These are phyloP conservation scores for Musa balbisiana DNA, from an alignment of 202 grass and related monocot species.

Conservation along the genomic window DNA sequence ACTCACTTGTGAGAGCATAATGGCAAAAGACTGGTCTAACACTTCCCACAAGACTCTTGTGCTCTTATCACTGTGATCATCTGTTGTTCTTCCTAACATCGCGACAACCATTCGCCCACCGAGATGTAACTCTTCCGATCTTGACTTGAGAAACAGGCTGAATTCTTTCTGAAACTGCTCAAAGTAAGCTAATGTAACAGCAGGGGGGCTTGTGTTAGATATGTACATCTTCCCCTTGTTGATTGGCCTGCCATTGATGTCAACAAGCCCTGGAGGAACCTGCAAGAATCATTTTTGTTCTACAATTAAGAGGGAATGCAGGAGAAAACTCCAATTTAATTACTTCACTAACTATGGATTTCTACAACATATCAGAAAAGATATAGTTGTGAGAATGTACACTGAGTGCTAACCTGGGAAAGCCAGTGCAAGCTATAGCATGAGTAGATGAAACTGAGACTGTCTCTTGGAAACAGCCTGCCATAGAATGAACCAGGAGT, in stretches of 20 bases:
- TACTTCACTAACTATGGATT: neutral
- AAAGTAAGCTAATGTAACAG: conserved; percentile 9
- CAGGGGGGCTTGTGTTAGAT: conserved; percentile 19
- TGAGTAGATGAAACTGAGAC: neutral
- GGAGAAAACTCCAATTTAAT: no score
- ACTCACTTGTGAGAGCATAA: conserved; percentile 52
- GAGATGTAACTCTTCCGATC: conserved; percentile 7
- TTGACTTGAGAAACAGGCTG: conserved; percentile 15
- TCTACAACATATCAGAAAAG: neutral
- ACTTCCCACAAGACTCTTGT: conserved; percentile 71
- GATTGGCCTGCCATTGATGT: neutral
- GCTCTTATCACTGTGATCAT: conserved; percentile 7
- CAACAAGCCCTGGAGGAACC: conserved; percentile 6
- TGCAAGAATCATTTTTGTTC: neutral
- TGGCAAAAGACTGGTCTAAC: conserved; percentile 66
- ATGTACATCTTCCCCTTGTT: conserved; percentile 23
- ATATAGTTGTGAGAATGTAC: neutral
- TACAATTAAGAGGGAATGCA: no score
- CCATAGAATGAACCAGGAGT: conserved; percentile 6
- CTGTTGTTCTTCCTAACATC: neutral
- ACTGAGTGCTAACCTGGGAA: neutral
- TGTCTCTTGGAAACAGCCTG: conserved; percentile 1
- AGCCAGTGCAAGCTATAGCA: conserved; percentile 16
- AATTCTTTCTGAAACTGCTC: conserved; percentile 32
- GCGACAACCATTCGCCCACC: conserved; percentile 8